Base-by-base conservation (phyloP, 2,329 filamentous ascomycete genomes). In the Cladosporium sp. region DNA sequence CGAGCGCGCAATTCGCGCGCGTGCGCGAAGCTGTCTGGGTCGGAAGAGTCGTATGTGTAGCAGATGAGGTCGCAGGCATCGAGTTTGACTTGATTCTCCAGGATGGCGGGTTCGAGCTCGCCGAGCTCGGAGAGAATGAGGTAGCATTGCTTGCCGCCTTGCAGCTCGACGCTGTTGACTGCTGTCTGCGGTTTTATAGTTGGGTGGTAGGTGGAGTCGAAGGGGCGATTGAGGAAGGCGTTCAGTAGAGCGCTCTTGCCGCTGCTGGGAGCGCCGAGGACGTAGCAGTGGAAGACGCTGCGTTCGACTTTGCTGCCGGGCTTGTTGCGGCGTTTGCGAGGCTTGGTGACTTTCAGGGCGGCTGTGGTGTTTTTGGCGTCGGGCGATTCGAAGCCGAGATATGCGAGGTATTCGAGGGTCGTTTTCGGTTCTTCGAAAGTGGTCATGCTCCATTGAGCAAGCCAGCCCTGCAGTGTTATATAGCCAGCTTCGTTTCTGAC, bases 361-460 rank as follows among this genome's bases (percentile, higher is more conserved):
- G 90, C 90, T 1, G 90, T 91, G 0, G 87, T 86, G 37, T 88
- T 50, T 58, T 88, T 88, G 57, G 78, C 75, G 65, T 88, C 89
- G 1, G 84, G 78, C 2, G 90, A 87, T 70, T 97, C 94, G 68
- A 97, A 99, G 1, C 94, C 94, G 2, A 99, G 85, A 70, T 97
- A 97, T 3, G 94, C 94, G 2, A 99, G 84, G 71, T 99, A 99
- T 66, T 95, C 92, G 3, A 99, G 81, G 0, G 94, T 97, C 0
- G 91, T 97, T 70, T 94, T 95, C 12, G 94, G 93, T 57, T 95
- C 92, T 60, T 95, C 85, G 67, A 97, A 99, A 0, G 94, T 99
- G 0, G 94, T 99, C 94, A 99, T 99, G 71, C 92, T 97, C 94
- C 94, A 99, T 68, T 99, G 94, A 3, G 94, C 94, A 36, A 99